phyloP scores from a whole-genome alignment of 257 asterid species.

The Przewalskia tangutica region DNA sequence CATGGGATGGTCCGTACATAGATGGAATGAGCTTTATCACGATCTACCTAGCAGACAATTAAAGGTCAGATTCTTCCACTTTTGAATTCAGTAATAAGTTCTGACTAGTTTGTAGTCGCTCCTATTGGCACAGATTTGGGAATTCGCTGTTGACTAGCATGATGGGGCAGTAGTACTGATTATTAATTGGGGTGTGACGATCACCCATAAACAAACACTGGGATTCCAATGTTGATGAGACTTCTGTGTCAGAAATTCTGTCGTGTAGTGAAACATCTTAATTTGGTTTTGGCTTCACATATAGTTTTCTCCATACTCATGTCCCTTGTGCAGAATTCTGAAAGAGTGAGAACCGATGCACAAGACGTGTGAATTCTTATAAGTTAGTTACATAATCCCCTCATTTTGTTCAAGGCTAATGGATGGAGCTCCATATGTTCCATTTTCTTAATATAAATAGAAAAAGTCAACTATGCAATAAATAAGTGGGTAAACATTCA shows the following conservation, averaged over 20 bases:
- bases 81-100: not conserved
- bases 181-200: not conserved
- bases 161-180: not conserved
- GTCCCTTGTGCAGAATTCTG: not conserved
- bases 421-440: not conserved
- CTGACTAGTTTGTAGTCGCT: not conserved
- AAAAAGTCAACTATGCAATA: not conserved
- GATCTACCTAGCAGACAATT: conserved; percentile 94
- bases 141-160: not conserved
- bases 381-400: not conserved
- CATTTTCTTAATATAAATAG: not conserved
- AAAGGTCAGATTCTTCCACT: conserved; percentile 42
- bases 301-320: not conserved
- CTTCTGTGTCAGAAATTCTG: not conserved
- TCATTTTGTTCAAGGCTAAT: not conserved
- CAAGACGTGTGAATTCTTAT: not conserved
- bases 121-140: not conserved
- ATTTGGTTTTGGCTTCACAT: not conserved
- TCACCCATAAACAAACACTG: not conserved
- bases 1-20: conserved; percentile 60
- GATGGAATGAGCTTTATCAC: conserved; percentile 78
- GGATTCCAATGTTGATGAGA: not conserved
- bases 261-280: not conserved
- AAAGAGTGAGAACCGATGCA: not conserved
- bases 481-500: not conserved